A percentile compares a stretch with the other conserved stretches of the same genome.
Conservation (phyloP, 2,329 filamentous ascomycete species). For the Fusarium napiforme region DNA sequence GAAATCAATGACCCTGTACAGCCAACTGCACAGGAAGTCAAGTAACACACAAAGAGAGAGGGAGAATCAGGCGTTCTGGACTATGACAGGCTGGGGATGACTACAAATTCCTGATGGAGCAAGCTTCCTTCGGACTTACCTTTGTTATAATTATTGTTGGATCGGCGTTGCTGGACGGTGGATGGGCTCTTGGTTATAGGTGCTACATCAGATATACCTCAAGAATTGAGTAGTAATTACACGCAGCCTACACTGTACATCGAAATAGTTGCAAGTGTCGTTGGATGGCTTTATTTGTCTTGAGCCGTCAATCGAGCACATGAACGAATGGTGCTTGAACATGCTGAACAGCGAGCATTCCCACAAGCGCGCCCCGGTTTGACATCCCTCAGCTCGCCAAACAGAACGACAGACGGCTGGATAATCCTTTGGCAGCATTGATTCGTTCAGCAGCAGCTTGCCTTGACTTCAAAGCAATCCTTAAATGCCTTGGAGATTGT, state of each 20-base stretch:
- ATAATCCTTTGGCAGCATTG: neutral
- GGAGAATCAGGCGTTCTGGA: constrained; percentile 28
- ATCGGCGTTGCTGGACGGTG: constrained; percentile 22
- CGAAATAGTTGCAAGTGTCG: neutral
- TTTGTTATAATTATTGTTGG: constrained; percentile 6
- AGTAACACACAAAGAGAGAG: constrained; percentile 24
- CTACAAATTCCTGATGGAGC: constrained; percentile 9
- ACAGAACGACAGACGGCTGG: neutral
- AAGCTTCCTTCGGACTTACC: constrained; percentile 5
- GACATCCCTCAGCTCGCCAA: neutral
- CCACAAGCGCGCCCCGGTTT: neutral
- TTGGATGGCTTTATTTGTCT: too few species aligned
- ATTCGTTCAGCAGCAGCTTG: neutral
- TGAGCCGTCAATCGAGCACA: neutral
- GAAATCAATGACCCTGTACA: constrained; percentile 35
- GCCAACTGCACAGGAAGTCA: constrained; percentile 36
- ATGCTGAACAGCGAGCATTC: neutral
- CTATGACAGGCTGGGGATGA: constrained; percentile 16
- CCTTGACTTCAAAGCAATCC: neutral
- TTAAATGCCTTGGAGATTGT: neutral
- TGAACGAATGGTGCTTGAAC: neutral
- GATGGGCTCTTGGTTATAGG: neutral
- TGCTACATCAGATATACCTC: constrained; percentile 18
- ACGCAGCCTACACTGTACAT: neutral
- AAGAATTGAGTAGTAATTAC: constrained; percentile 15